phyloP scores from a whole-genome alignment of 2,329 filamentous ascomycete genomes.

The Pseudogymnoascus sp. region DNA sequence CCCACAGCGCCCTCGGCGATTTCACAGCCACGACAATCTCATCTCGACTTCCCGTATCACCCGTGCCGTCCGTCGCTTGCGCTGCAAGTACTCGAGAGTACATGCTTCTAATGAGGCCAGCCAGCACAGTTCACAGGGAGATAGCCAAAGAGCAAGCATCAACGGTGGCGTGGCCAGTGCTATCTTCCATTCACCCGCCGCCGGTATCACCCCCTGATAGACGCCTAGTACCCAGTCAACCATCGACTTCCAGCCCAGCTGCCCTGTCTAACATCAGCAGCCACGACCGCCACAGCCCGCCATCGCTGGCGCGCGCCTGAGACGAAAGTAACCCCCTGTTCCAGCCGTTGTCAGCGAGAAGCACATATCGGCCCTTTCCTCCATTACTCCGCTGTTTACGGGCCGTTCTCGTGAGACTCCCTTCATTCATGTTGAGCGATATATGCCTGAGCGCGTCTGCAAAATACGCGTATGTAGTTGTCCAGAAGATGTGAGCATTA shows the following conservation, averaged over 20 bases:
- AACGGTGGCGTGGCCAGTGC: background rate
- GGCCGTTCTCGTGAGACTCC: background rate
- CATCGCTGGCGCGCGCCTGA: conserved; percentile 5
- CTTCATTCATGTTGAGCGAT: background rate
- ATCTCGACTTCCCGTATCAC: background rate
- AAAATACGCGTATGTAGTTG: background rate
- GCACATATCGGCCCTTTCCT: background rate
- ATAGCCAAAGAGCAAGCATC: background rate
- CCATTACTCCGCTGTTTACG: background rate
- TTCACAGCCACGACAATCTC: background rate
- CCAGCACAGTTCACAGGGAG: background rate
- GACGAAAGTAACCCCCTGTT: background rate
- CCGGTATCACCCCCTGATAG: background rate
- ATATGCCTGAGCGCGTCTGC: background rate
- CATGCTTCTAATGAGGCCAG: background rate
- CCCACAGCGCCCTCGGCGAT: background rate
- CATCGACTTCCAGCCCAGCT: background rate
- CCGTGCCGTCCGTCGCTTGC: background rate
- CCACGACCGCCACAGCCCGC: background rate
- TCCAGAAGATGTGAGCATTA: background rate
- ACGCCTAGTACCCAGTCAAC: background rate
- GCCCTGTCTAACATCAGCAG: background rate
- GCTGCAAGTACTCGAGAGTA: background rate
- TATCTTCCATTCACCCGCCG: conserved; percentile 5
- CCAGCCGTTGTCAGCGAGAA: background rate